These are phyloP conservation scores for Solanum paucissectum DNA, from an alignment of 257 asterid species.

Conservation along the genomic window DNA sequence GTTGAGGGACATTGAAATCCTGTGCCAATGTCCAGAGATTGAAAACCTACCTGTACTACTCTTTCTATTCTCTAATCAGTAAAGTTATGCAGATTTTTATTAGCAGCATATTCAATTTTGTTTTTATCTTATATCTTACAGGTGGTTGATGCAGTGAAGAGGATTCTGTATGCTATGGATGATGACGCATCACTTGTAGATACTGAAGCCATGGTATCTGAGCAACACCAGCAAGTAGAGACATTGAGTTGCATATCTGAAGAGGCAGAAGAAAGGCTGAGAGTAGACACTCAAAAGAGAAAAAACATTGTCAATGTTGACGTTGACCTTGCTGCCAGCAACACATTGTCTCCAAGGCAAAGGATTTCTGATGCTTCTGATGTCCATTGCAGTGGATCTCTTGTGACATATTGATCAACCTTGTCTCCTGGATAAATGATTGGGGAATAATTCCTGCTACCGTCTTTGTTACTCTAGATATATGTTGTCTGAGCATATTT, in stretches of 20 bases:
- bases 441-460: not conserved
- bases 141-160: constrained; percentile 62
- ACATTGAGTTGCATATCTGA: constrained; percentile 26
- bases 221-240: constrained; percentile 29
- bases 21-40: constrained; percentile 66
- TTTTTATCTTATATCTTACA: constrained; percentile 4
- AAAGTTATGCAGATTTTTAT: too few relatives aligned
- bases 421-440: not conserved
- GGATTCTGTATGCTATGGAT: constrained; percentile 60
- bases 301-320: constrained; percentile 64
- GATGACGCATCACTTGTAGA: constrained; percentile 61
- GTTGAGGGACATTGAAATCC: constrained; percentile 77
- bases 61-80: not conserved
- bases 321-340: constrained; percentile 75
- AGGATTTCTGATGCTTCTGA: constrained; percentile 66
- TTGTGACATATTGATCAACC: constrained; percentile 45
- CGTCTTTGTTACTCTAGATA: not conserved
- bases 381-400: constrained; percentile 78
- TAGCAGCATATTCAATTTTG: not conserved
- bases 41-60: constrained; percentile 49
- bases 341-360: constrained; percentile 61
- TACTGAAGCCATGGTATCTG: constrained; percentile 61
- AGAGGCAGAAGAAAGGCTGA: constrained; percentile 33
- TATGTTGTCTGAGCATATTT: not conserved
- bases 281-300: constrained; percentile 66